phyloP scores from a whole-genome alignment of 352 stramenopile genomes.

The Pythium periplocum region DNA sequence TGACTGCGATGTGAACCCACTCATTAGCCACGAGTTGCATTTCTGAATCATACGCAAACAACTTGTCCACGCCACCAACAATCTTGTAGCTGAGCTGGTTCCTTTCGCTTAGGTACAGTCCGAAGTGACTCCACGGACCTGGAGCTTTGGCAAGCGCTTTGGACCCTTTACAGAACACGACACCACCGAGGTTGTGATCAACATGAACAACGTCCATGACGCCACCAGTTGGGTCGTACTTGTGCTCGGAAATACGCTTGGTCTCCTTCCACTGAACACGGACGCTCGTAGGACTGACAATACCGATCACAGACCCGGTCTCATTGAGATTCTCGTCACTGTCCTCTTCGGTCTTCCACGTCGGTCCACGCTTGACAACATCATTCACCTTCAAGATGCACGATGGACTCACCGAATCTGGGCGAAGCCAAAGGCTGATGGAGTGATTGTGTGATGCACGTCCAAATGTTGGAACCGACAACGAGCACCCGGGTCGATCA shows the following conservation, averaged over 20 bases:
- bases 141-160: constrained; percentile 50
- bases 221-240: constrained; percentile 45
- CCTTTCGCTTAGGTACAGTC: constrained; percentile 58
- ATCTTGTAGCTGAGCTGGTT: constrained; percentile 67
- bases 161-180: constrained; percentile 71
- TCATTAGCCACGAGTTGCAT: constrained; percentile 49
- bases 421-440: constrained; percentile 72
- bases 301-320: constrained; percentile 36
- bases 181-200: constrained; percentile 44
- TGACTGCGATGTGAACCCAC: constrained; percentile 64
- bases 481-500: constrained; percentile 24
- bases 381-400: constrained; percentile 68
- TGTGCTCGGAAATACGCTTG: constrained; percentile 25
- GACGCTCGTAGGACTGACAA: constrained; percentile 38
- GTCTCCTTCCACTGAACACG: constrained; percentile 43
- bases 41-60: constrained; percentile 60
- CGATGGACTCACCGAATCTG: constrained; percentile 25
- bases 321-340: constrained; percentile 13
- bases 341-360: constrained; percentile 30
- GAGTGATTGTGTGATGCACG: constrained; percentile 60
- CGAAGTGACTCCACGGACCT: constrained; percentile 68
- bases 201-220: constrained; percentile 55
- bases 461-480: constrained; percentile 26
- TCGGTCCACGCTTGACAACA: constrained; percentile 49
- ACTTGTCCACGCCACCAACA: constrained; percentile 43